Base-by-base conservation (phyloP, 805 yeast genomes). In the Starmerella floris region DNA sequence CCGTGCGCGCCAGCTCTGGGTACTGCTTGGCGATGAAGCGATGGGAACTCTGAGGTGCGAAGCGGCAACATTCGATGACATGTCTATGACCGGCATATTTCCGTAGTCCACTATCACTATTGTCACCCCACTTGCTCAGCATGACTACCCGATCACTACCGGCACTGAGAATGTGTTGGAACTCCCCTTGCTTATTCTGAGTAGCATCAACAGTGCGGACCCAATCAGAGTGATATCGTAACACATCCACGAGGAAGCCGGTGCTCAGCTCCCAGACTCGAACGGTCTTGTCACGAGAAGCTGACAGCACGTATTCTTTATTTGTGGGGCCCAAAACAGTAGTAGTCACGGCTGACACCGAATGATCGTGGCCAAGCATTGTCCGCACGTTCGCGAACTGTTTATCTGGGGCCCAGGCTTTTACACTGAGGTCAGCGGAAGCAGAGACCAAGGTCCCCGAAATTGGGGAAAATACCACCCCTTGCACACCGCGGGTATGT, bases 221-320 rank as follows among this genome's bases (percentile, higher is more conserved):
- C 96, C 96, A 87, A 50, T 84, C 95, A 9, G 82, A 71, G 60
- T 87, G 96, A 1, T 87, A 88, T 15, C 72, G 67, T 43, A 84
- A 73, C 0, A 82, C 73, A 46, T 70, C 69, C 16, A 74, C 51
- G 46, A 84, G 73, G 67, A 73, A 76, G 0, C 94, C 95, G 2
- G 75, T 61, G 11, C 60, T 57, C 49, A 77, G 68, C 49, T 76
- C 76, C 82, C 93, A 91, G 3, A 91, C 60, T 44, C 82, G 80
- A 23, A 91, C 73, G 0, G 96, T 83, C 48, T 91, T 68, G 57
- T 88, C 98, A 56, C 94, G 91, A 0, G 96, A 87, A 51, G 94
- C 91, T 3, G 74, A 68, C 2, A 65, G 60, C 5, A 79, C 55
- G 58, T 81, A 65, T 23, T 63, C 61, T 2, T 76, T 71, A 27